phyloP scores from a whole-genome alignment of 140 eudicot genomes.

The Anethum foeniculum region DNA sequence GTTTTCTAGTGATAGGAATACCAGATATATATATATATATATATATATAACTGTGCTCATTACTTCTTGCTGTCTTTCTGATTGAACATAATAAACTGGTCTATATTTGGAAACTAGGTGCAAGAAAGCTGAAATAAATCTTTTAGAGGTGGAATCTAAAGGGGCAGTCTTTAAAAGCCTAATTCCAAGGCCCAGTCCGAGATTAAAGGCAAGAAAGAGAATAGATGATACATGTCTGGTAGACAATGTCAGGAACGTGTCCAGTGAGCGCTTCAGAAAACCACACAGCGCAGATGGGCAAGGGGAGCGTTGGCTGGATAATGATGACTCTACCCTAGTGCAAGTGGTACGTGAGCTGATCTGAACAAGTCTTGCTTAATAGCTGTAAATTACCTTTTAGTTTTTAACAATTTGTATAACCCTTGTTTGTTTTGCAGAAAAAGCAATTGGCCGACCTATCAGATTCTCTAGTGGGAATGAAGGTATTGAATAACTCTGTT shows the following conservation, averaged over 20 bases:
- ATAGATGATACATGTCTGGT: constrained; percentile 53
- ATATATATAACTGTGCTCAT: too few species aligned
- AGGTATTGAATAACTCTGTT: constrained; percentile 31
- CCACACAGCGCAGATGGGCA: constrained; percentile 75
- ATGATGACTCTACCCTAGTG: constrained; percentile 33
- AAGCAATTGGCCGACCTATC: constrained; percentile 35
- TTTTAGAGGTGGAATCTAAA: constrained; percentile 26
- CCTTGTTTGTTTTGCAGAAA: constrained; percentile 33
- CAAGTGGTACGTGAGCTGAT: constrained; percentile 14
- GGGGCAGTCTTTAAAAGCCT: constrained; percentile 58
- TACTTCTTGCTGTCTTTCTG: not conserved
- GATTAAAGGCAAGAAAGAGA: too few species aligned
- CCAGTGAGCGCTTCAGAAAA: constrained; percentile 67
- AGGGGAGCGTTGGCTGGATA: constrained; percentile 90
- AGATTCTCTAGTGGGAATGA: constrained; percentile 33
- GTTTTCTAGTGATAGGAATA: not conserved
- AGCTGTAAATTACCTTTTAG: not conserved
- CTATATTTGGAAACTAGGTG: constrained; percentile 28
- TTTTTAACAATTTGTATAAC: not conserved
- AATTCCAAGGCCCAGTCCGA: constrained; percentile 35
- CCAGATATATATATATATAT: too few species aligned
- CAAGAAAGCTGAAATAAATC: constrained; percentile 33
- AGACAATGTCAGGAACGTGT: constrained; percentile 87
- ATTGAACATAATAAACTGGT: not conserved
- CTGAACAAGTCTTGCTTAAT: not conserved